A percentile compares a stretch with the other conserved stretches of the same genome.
These are phyloP conservation scores for Stagonosporopsis chrysanthemi DNA, from an alignment of 2,329 filamentous ascomycete species.

Conservation along the genomic window DNA sequence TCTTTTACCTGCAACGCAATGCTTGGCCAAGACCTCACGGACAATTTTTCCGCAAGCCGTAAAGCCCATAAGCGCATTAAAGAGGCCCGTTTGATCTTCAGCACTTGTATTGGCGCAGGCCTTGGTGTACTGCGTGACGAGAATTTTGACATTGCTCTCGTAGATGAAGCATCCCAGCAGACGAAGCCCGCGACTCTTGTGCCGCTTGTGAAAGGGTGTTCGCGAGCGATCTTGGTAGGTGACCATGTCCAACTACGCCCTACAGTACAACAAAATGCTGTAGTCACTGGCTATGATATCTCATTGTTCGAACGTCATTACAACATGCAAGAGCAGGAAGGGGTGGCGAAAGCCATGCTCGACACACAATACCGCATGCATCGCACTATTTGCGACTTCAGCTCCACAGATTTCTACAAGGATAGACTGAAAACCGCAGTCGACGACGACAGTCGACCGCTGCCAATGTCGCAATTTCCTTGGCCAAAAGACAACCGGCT, in stretches of 20 bases:
- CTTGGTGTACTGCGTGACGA: conserved; percentile 53
- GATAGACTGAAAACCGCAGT: conserved; percentile 45
- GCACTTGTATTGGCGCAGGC: conserved; percentile 57
- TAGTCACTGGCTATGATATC: conserved; percentile 50
- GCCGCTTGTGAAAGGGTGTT: conserved; percentile 51
- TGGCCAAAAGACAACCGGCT: conserved; percentile 31
- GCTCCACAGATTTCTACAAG: conserved; percentile 47
- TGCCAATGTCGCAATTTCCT: conserved; percentile 34
- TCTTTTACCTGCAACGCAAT: conserved; percentile 41
- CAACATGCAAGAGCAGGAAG: conserved; percentile 17
- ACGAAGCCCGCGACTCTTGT: conserved; percentile 49
- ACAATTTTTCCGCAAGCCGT: conserved; percentile 33
- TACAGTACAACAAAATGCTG: conserved; percentile 50
- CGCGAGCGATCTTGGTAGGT: conserved; percentile 55
- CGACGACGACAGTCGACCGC: conserved; percentile 22
- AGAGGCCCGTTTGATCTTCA: conserved; percentile 52
- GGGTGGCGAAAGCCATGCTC: conserved; percentile 51
- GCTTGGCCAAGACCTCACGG: conserved; percentile 44
- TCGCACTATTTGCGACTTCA: conserved; percentile 50
- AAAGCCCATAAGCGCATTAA: conserved; percentile 52
- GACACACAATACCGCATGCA: conserved; percentile 58
- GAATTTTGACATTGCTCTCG: conserved; percentile 52
- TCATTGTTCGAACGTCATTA: conserved; percentile 57
- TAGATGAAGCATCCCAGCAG: conserved; percentile 59
- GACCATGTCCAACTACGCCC: conserved; percentile 58